Conservation (phyloP, 2,329 filamentous ascomycete genomes). For the Apiospora aurea region DNA sequence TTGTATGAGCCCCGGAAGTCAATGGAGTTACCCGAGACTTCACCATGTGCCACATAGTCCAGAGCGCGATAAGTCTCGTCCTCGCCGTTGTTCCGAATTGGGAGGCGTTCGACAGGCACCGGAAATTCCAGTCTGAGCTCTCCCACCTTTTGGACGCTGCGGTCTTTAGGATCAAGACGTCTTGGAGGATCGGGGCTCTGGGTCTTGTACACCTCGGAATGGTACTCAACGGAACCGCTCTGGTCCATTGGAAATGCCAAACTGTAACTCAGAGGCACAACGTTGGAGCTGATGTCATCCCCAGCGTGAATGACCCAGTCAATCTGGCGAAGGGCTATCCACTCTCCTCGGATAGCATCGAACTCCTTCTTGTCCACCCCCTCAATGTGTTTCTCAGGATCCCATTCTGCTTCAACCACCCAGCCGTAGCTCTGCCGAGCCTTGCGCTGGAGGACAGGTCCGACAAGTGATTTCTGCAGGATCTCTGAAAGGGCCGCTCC, state of each 20-base stretch:
- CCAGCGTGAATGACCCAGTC: background rate
- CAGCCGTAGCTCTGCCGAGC: background rate
- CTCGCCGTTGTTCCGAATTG: background rate
- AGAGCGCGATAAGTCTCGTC: background rate
- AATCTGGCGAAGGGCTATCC: background rate
- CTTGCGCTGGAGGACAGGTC: background rate
- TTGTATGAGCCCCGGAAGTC: background rate
- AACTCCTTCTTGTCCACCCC: background rate
- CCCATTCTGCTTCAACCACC: background rate
- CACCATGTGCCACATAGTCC: background rate
- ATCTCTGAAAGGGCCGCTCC: too few species aligned
- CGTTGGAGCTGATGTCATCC: background rate
- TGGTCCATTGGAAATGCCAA: background rate
- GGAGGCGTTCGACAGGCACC: background rate
- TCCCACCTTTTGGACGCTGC: background rate
- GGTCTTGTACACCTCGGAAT: background rate
- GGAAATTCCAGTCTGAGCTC: background rate
- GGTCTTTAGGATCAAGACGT: background rate
- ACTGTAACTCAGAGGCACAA: fast-evolving
- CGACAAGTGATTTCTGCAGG: background rate
- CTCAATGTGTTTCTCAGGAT: background rate
- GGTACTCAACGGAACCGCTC: background rate
- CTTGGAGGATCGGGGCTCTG: background rate
- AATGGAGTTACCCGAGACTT: background rate
- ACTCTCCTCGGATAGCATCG: background rate